phyloP scores from a whole-genome alignment of 2,329 filamentous ascomycete genomes.

The Diaporthe capsici region DNA sequence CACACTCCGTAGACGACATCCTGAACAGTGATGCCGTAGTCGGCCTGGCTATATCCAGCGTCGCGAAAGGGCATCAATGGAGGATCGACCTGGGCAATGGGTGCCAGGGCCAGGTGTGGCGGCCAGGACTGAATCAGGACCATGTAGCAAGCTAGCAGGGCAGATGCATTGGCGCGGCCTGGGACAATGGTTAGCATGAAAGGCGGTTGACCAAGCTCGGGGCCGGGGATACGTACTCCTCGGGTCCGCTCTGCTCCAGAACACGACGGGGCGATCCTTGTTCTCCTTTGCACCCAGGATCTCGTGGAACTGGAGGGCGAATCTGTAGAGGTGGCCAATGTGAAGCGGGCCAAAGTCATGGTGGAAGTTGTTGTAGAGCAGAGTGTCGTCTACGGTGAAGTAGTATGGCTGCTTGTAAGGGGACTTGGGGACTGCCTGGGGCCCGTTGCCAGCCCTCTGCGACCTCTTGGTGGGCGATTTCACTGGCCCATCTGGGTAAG shows the following conservation, averaged over 20 bases:
- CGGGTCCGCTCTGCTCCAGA: constrained; percentile 94
- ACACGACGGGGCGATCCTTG: constrained; percentile 90
- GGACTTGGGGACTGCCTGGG: constrained; percentile 58
- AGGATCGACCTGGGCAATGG: constrained; percentile 96
- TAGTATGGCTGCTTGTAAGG: constrained; percentile 83
- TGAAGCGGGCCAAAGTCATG: constrained; percentile 98
- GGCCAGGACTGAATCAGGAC: constrained; percentile 98
- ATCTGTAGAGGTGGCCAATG: constrained; percentile 96
- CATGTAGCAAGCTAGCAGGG: constrained; percentile 98
- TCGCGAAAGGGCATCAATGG: constrained; percentile 99
- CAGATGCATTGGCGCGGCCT: constrained; percentile 94
- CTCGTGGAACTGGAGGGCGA: constrained; percentile 95
- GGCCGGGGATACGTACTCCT: constrained; percentile 75
- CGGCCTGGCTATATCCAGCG: constrained; percentile 97
- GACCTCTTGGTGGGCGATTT: constrained; percentile 84
- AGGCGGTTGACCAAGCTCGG: background rate
- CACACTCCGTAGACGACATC: constrained; percentile 98
- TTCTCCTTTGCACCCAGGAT: constrained; percentile 93
- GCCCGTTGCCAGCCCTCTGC: constrained; percentile 73
- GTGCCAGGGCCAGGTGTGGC: constrained; percentile 93
- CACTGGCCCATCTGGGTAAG: constrained; percentile 74
- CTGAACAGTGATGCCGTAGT: constrained; percentile 95
- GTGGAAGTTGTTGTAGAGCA: constrained; percentile 98
- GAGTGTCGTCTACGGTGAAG: constrained; percentile 92
- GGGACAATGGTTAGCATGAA: constrained; percentile 46